phyloP scores from a whole-genome alignment of 371 early-diverging fungal genomes.

The Smittium culicis region DNA sequence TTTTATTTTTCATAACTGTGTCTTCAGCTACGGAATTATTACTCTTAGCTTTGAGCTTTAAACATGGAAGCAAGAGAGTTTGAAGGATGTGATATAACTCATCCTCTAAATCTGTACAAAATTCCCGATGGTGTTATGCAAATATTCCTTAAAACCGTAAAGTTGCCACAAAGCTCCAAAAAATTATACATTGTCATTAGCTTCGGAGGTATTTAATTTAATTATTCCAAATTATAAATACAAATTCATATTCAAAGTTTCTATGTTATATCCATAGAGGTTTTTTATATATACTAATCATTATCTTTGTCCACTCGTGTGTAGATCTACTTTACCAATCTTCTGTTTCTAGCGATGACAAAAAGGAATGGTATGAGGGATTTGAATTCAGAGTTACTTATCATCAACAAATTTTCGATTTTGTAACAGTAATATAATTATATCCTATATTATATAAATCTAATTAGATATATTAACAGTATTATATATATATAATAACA shows the following conservation, averaged over 20 bases:
- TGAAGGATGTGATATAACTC: constrained; percentile 18
- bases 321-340: constrained; percentile 50
- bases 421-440: constrained; percentile 16
- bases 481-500: too few species aligned
- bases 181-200: constrained; percentile 25
- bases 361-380: constrained; percentile 57
- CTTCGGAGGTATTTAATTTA: constrained; percentile 15
- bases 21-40: not conserved
- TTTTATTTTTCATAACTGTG: not conserved
- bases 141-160: constrained; percentile 28
- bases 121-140: constrained; percentile 35
- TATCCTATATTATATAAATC: not conserved
- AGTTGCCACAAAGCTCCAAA: constrained; percentile 23
- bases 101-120: constrained; percentile 31
- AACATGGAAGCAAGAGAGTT: not conserved
- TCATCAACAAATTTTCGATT: constrained; percentile 66
- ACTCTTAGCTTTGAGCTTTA: not conserved
- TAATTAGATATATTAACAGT: not conserved
- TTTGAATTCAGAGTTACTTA: constrained; percentile 59
- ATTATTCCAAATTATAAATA: not conserved
- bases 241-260: too few species aligned
- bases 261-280: too few species aligned
- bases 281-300: too few species aligned
- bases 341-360: constrained; percentile 40
- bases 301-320: too few species aligned